These are phyloP conservation scores for Comarum palustre DNA, from an alignment of 306 rosid genomes.

Conservation along the genomic window DNA sequence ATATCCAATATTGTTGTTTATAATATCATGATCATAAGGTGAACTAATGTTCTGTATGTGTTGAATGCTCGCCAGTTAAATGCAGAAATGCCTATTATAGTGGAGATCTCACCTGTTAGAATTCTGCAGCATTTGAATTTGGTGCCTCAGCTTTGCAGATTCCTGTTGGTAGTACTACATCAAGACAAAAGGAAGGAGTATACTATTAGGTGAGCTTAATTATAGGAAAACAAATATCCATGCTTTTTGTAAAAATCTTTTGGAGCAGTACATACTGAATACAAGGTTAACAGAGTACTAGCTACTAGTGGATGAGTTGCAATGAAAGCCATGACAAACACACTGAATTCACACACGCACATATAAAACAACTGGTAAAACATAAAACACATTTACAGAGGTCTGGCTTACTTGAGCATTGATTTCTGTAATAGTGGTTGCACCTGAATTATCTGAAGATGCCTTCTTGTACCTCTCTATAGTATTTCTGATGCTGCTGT, in stretches of 20 bases:
- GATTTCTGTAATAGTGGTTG: conserved; percentile 62
- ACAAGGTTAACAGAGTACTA: neutral
- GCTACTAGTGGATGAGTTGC: neutral
- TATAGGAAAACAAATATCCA: neutral
- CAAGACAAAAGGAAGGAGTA: neutral
- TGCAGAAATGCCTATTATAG: neutral
- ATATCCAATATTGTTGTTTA: neutral
- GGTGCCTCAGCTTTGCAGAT: conserved; percentile 88
- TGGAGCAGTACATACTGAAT: neutral
- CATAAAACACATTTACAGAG: neutral
- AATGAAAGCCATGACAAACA: neutral
- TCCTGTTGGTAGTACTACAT: conserved; percentile 87
- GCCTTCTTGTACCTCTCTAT: conserved; percentile 91
- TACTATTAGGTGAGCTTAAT: neutral
- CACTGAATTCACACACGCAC: neutral
- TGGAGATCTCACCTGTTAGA: conserved; percentile 62
- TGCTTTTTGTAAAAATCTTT: neutral
- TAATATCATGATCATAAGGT: neutral
- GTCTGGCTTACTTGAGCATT: conserved; percentile 67
- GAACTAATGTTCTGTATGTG: neutral
- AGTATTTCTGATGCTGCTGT: conserved; percentile 67
- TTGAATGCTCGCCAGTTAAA: neutral
- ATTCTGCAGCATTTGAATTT: conserved; percentile 89
- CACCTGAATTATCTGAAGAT: conserved; percentile 60
- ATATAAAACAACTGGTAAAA: neutral